Base-by-base conservation (phyloP, 202 grass and related monocot species). In the Schoenoplectus tabernaemontani region DNA sequence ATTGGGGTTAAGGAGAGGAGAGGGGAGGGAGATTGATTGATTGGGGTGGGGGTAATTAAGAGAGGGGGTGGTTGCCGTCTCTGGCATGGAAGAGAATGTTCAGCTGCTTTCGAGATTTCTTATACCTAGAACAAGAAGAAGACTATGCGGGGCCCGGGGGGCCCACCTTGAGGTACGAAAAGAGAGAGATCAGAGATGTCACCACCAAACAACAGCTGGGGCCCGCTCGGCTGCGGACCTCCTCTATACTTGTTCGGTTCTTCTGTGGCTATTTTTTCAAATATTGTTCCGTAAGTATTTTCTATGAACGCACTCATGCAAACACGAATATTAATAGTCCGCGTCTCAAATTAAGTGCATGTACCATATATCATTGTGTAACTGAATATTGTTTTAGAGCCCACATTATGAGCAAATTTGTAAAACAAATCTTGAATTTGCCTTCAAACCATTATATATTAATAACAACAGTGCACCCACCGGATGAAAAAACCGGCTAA, bases 161-260 rank as follows among this genome's bases (percentile, higher is more conserved):
- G n/a, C 44, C 9, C 47, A 19, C 23, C 23, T 4, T 0, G 48
- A 54, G 19, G 73, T 78, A 38, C 9, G 73, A 78, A 43, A 24
- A 12, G 10, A 53, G 77, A 62, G 2, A 62, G 72, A 57, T 22
- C 46, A 43, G 7, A 79, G 54, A 63, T n/a, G 70, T 75, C n/a
- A n/a, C n/a, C 70, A 75, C 48, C 48, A 37, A 53, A 53, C 71
- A 75, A 53, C 47, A 75, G 4, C 28, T 75, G 71, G 71, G 71
- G 16, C 71, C 70, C 68, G 2, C 9, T 46, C 2, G 67, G 67
- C 67, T 71, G 67, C 15, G 47, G 70, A 17, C 70, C 10, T 4
- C 59, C 32, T 1, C 15, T 37, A 8, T 47, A 74, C 3, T 4
- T 62, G 1, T 24, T 69, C 0, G 7, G 47, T 54, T 75, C 47